Percentiles rank a stretch among this genome's conserved stretches.
These are phyloP conservation scores for Flaveria sonorensis DNA, from an alignment of 129 eudicot species.

Conservation along the genomic window DNA sequence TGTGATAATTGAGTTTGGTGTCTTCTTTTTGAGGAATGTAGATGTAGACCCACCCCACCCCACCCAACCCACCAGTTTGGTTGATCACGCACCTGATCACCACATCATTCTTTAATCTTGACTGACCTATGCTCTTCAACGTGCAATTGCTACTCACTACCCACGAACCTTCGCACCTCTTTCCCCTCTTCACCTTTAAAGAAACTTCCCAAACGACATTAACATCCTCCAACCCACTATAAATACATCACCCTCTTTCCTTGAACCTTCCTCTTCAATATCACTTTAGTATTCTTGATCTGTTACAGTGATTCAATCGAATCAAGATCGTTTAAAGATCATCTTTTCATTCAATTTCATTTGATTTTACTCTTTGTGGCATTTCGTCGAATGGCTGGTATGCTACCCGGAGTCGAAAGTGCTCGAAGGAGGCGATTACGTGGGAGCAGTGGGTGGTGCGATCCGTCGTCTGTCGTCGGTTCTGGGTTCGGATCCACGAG, in stretches of 20 bases:
- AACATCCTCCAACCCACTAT: conserved; percentile 6
- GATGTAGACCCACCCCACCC: neutral
- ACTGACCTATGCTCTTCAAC: neutral
- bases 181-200: neutral
- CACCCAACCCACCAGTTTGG: neutral
- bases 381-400: conserved; percentile 50
- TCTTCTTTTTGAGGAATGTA: neutral
- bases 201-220: neutral
- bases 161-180: conserved; percentile 32
- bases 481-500: conserved; percentile 31
- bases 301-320: neutral
- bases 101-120: neutral
- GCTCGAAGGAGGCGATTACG: conserved; percentile 48
- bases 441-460: conserved; percentile 22
- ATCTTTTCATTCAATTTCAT: neutral
- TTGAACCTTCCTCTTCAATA: neutral
- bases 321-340: neutral
- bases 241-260: neutral
- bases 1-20: conserved; percentile 4
- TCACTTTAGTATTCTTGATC: neutral
- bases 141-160: conserved; percentile 12
- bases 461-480: conserved; percentile 15
- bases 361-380: neutral
- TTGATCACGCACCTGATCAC: conserved; percentile 16
- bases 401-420: conserved; percentile 59